Evolutionary conservation across 2,329 filamentous ascomycete species (phyloP).

Genomic region (Furcasterigmium furcatum): DNA sequence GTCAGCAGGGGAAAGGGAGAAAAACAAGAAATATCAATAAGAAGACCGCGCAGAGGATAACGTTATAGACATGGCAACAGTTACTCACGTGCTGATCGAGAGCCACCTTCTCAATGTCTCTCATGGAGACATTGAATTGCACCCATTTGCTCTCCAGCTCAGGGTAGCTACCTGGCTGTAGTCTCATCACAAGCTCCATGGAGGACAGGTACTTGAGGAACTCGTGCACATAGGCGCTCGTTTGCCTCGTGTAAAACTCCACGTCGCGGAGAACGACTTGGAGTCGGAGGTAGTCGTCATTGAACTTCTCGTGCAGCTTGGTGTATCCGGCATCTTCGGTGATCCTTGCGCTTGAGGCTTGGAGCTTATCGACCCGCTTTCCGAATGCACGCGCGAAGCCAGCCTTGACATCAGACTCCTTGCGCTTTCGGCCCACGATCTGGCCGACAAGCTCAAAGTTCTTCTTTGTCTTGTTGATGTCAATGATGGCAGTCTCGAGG

Average conservation of each 20-base stretch:
- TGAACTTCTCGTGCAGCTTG: conserved; percentile 79
- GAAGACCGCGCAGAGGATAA: too few species aligned
- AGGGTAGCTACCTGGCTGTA: conserved; percentile 68
- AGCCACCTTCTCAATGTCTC: conserved; percentile 79
- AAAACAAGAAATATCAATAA: too few species aligned
- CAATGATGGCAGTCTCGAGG: conserved; percentile 66
- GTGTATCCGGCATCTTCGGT: conserved; percentile 81
- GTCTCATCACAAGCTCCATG: conserved; percentile 77
- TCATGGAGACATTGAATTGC: conserved; percentile 81
- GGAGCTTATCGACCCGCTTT: conserved; percentile 79
- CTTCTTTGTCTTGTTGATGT: conserved; percentile 95
- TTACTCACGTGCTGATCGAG: conserved; percentile 77
- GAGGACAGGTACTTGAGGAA: conserved; percentile 78
- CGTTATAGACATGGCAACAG: too few species aligned
- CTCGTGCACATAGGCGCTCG: conserved; percentile 74
- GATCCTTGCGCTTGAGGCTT: conserved; percentile 57
- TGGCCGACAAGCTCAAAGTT: conserved; percentile 90
- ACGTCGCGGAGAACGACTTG: conserved; percentile 92
- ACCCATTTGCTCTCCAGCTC: conserved; percentile 95
- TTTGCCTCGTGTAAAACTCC: conserved; percentile 85
- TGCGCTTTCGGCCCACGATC: conserved; percentile 80
- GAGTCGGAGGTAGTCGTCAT: conserved; percentile 86
- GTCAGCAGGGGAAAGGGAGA: conserved; percentile 1
- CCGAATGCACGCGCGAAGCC: conserved; percentile 87
- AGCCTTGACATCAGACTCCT: conserved; percentile 83